These are phyloP conservation scores for Pistacia integerrima DNA, from an alignment of 345 rosid species.

Conservation along the genomic window DNA sequence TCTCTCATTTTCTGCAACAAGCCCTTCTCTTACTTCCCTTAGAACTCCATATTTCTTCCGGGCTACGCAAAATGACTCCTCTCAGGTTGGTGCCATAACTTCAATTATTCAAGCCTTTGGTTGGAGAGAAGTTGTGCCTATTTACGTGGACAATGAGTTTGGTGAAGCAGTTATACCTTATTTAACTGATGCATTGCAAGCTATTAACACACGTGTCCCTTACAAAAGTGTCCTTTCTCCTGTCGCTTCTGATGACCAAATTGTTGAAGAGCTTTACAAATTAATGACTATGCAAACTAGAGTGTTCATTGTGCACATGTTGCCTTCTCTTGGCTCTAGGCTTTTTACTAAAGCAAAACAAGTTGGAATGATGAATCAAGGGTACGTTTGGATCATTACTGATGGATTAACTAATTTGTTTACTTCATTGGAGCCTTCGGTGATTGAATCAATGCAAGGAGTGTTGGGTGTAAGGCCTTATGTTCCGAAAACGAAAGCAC, in stretches of 20 bases:
- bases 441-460: constrained; percentile 44
- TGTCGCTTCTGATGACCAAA: constrained; percentile 45
- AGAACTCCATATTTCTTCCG: constrained; percentile 53
- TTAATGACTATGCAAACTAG: constrained; percentile 50
- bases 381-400: constrained; percentile 53
- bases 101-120: constrained; percentile 43
- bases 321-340: constrained; percentile 32
- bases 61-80: constrained; percentile 41
- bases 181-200: constrained; percentile 47
- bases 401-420: constrained; percentile 32
- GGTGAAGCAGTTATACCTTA: constrained; percentile 54
- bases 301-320: constrained; percentile 58
- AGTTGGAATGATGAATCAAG: constrained; percentile 52
- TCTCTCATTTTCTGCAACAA: constrained; percentile 48
- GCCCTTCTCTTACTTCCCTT: constrained; percentile 40
- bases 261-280: constrained; percentile 50
- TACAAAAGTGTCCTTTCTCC: constrained; percentile 45
- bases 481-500: constrained; percentile 25
- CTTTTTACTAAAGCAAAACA: constrained; percentile 45
- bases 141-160: constrained; percentile 44
- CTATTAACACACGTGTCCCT: constrained; percentile 41
- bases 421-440: neutral
- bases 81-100: constrained; percentile 44
- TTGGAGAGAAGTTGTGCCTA: constrained; percentile 60
- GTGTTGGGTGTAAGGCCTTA: constrained; percentile 42